phyloP scores from a whole-genome alignment of 345 rosid genomes.

The Durio zibethinus region DNA sequence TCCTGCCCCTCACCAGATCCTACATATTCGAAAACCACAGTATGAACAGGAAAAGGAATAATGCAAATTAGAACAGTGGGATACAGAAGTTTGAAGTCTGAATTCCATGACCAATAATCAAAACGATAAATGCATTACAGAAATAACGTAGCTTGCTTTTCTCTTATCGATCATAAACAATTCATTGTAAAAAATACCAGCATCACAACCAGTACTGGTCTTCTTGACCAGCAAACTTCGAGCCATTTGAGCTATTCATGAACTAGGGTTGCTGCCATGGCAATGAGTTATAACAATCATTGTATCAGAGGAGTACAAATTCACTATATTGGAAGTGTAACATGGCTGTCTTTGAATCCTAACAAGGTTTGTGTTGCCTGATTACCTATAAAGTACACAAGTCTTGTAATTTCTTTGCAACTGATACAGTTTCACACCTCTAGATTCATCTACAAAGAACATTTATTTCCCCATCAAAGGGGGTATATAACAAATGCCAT shows the following conservation, averaged over 20 bases:
- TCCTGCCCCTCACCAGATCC: too few relatives aligned
- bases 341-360: not conserved
- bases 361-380: not conserved
- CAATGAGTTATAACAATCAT: not conserved
- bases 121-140: not conserved
- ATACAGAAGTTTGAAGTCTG: too few relatives aligned
- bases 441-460: constrained; percentile 17
- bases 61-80: too few relatives aligned
- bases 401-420: not conserved
- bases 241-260: not conserved
- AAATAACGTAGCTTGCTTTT: not conserved
- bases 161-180: not conserved
- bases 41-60: too few relatives aligned
- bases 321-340: not conserved
- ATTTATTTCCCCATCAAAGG: constrained; percentile 12
- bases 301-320: not conserved
- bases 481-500: constrained; percentile 17
- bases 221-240: not conserved
- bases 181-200: not conserved
- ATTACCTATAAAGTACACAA: not conserved
- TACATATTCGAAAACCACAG: too few relatives aligned
- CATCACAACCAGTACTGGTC: not conserved
- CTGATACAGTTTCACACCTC: constrained; percentile 10
- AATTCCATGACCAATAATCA: not conserved
- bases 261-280: not conserved